A percentile compares a stretch with the other conserved stretches of the same genome.
Conservation (phyloP, 345 rosid species). For the Isatis tinctoria region DNA sequence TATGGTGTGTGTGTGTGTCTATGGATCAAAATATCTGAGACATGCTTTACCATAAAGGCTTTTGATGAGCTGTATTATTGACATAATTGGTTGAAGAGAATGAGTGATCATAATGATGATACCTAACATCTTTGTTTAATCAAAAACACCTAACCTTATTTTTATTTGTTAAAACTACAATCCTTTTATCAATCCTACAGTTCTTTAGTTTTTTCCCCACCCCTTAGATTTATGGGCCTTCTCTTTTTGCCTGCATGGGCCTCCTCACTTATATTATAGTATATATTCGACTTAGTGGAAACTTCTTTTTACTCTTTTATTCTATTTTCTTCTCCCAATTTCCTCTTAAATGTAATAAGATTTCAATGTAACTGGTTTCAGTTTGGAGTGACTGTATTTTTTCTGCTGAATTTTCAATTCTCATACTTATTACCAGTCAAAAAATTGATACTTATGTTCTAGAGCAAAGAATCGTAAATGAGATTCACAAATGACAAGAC, state of each 20-base stretch:
- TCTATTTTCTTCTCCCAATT: background rate
- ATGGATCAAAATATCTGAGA: slow-evolving; percentile 22
- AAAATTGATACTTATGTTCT: background rate
- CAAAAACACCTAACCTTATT: background rate
- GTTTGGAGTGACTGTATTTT: background rate
- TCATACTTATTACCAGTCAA: background rate
- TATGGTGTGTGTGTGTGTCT: background rate
- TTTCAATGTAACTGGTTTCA: background rate
- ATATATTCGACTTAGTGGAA: background rate
- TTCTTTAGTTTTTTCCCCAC: background rate
- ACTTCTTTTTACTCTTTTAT: background rate
- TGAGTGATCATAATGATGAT: slow-evolving; percentile 34
- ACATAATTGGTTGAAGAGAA: slow-evolving; percentile 18
- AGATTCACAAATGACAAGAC: background rate
- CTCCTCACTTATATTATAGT: background rate
- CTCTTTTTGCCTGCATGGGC: slow-evolving; percentile 3
- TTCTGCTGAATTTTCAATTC: background rate
- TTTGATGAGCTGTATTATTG: slow-evolving; percentile 26
- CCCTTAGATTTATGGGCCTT: slow-evolving; percentile 8
- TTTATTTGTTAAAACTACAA: background rate
- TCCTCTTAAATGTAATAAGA: background rate
- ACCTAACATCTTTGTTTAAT: slow-evolving; percentile 21
- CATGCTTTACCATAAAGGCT: slow-evolving; percentile 32
- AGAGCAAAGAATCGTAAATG: background rate
- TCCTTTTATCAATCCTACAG: background rate